These are phyloP conservation scores for Scheffersomyces titani DNA, from an alignment of 1,139 yeast species.

Conservation along the genomic window DNA sequence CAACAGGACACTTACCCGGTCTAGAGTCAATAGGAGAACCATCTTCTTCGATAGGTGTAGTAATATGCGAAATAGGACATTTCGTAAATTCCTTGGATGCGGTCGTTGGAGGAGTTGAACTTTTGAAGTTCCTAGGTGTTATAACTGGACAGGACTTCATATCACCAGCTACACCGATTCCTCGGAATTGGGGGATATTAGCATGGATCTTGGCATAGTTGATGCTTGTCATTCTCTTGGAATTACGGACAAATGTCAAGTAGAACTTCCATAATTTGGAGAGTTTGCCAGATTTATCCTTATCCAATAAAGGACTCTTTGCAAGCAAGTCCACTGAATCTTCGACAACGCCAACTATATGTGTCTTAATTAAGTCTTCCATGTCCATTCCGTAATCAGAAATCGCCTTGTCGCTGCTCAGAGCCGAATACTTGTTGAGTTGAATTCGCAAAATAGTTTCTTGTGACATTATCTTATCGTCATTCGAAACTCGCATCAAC, in stretches of 20 bases:
- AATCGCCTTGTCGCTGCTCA: slow-evolving; percentile 7
- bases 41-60: slow-evolving; percentile 23
- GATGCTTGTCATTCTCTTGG: slow-evolving; percentile 27
- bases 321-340: slow-evolving; percentile 20
- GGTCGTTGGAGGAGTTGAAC: neutral
- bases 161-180: slow-evolving; percentile 6
- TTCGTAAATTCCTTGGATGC: slow-evolving; percentile 14
- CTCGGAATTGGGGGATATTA: slow-evolving; percentile 30
- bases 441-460: slow-evolving; percentile 9
- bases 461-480: slow-evolving; percentile 4
- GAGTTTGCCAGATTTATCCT: slow-evolving; percentile 26
- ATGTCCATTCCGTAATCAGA: slow-evolving; percentile 9
- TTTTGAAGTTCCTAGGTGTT: neutral
- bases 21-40: slow-evolving; percentile 3
- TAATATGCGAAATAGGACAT: slow-evolving; percentile 35
- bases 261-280: slow-evolving; percentile 46
- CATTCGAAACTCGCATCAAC: slow-evolving; percentile 28
- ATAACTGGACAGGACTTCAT: slow-evolving; percentile 16
- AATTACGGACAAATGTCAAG: slow-evolving; percentile 35
- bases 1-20: slow-evolving; percentile 19
- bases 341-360: slow-evolving; percentile 21
- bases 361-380: slow-evolving; percentile 16
- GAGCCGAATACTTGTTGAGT: slow-evolving; percentile 6
- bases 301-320: slow-evolving; percentile 14
- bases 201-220: slow-evolving; percentile 40